Percentiles rank a stretch among this genome's conserved stretches.
Conservation (phyloP, 179 eudicot species). For the Heliamphora pulchella region DNA sequence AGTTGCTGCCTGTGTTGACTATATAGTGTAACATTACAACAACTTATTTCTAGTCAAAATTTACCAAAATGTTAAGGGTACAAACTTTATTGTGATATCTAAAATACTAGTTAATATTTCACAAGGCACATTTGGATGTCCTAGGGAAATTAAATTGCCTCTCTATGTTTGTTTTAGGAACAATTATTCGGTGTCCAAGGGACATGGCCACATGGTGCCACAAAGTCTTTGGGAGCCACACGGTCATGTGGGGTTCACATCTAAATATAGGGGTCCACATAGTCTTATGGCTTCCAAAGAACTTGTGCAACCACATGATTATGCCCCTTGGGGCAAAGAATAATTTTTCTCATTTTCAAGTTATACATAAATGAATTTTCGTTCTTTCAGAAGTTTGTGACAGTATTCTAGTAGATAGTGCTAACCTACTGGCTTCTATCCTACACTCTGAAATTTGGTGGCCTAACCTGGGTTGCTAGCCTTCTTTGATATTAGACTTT, state of each 20-base stretch:
- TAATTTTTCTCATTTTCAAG: no score
- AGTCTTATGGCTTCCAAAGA: no score
- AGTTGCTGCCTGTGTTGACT: no score
- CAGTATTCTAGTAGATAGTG: neutral
- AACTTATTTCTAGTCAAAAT: neutral
- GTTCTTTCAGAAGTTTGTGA: neutral
- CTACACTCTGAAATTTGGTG: neutral
- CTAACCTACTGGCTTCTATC: neutral
- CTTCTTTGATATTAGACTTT: neutral
- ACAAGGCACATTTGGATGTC: neutral
- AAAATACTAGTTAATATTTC: neutral
- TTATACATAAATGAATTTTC: neutral
- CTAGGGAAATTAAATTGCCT: neutral
- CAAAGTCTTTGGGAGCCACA: no score
- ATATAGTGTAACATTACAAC: no score
- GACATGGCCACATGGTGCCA: no score
- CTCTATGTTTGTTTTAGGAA: neutral
- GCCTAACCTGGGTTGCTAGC: neutral
- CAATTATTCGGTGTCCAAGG: no score
- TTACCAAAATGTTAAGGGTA: neutral
- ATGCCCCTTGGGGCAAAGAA: no score
- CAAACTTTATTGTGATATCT: neutral
- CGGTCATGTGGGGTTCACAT: no score
- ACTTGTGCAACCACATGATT: no score
- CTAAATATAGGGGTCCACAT: no score